A percentile compares a stretch with the other conserved stretches of the same genome.
These are phyloP conservation scores for Cryphonectria naterciae DNA, from an alignment of 2,329 filamentous ascomycete species.

Conservation along the genomic window DNA sequence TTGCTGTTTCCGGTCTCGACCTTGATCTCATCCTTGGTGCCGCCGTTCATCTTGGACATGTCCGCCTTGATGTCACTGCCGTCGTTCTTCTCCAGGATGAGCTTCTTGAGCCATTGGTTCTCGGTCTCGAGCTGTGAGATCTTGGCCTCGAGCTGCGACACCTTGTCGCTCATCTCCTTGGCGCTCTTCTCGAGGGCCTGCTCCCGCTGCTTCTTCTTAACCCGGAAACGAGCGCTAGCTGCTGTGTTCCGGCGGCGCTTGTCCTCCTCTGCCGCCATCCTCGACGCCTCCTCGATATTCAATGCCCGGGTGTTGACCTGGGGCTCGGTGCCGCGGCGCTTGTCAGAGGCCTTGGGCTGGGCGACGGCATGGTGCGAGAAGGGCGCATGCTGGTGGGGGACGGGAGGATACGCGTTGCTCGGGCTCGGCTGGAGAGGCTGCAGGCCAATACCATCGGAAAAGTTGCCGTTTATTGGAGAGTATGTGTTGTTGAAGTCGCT, in stretches of 20 bases:
- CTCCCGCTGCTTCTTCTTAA: conserved; percentile 96
- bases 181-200: conserved; percentile 80
- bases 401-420: conserved; percentile 49
- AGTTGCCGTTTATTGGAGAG: conserved; percentile 53
- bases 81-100: conserved; percentile 82
- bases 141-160: conserved; percentile 70
- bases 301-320: conserved; percentile 49
- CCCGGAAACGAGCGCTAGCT: conserved; percentile 83
- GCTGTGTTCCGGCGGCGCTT: conserved; percentile 89
- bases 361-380: conserved; percentile 35
- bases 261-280: conserved; percentile 81
- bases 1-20: conserved; percentile 22
- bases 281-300: conserved; percentile 71
- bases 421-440: conserved; percentile 58
- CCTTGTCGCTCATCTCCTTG: conserved; percentile 83
- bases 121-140: conserved; percentile 80
- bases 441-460: conserved; percentile 47
- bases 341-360: conserved; percentile 43
- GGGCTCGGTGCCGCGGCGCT: conserved; percentile 50
- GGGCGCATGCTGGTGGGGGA: conserved; percentile 40
- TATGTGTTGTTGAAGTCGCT: conserved; percentile 58
- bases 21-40: conserved; percentile 36
- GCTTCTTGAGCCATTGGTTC: conserved; percentile 80
- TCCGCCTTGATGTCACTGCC: conserved; percentile 52
- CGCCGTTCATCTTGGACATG: conserved; percentile 55